Evolutionary conservation across 345 rosid genomes (phyloP).

Genomic region (Acer negundo): DNA sequence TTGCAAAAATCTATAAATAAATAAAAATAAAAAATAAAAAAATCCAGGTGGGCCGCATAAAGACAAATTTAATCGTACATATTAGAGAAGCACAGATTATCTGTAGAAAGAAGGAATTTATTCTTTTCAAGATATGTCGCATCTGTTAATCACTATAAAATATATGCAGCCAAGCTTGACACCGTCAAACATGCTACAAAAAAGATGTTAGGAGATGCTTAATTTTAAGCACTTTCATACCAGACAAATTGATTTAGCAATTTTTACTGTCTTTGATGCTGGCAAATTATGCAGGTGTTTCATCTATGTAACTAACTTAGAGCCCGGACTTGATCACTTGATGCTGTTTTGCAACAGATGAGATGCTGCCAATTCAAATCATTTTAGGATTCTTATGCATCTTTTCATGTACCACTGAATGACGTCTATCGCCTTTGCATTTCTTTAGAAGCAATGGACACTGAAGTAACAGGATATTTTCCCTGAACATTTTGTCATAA

Average conservation of each 20-base stretch:
- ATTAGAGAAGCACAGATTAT: background rate
- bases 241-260: background rate
- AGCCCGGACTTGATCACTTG: background rate
- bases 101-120: background rate
- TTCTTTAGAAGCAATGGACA: background rate
- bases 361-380: background rate
- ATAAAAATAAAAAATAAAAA: background rate
- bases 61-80: background rate
- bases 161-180: background rate
- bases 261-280: background rate
- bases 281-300: background rate
- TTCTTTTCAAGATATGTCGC: background rate
- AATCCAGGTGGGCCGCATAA: background rate
- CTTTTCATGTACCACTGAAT: background rate
- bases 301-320: background rate
- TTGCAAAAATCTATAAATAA: background rate
- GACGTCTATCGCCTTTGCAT: background rate
- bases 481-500: background rate
- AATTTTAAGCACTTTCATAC: background rate
- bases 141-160: background rate
- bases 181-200: background rate
- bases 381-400: slow-evolving; percentile 7
- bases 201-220: background rate
- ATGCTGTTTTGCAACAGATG: background rate
- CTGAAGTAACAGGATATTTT: background rate